Conservation (phyloP, 2,329 filamentous ascomycete genomes). For the Westerdykella aurantiaca region DNA sequence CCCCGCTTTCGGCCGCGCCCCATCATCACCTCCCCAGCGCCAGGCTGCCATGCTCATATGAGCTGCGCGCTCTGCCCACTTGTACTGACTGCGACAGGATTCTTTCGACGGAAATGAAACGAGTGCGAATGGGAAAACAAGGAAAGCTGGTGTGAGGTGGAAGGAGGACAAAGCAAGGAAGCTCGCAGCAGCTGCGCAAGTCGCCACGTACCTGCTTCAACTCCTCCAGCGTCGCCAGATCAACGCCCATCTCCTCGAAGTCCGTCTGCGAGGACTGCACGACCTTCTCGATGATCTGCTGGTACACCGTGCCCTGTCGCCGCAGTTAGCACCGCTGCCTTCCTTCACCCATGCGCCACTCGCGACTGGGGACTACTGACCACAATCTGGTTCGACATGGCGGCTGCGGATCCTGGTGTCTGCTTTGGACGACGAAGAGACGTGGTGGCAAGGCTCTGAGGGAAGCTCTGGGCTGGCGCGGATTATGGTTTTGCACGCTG, state of each 20-base stretch:
- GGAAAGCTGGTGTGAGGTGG: slow-evolving; percentile 3
- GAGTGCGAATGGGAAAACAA: slow-evolving; percentile 3
- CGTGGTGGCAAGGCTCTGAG: no score
- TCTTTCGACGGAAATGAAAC: slow-evolving; percentile 7
- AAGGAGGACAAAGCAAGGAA: slow-evolving; percentile 6
- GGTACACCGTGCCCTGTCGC: slow-evolving; percentile 66
- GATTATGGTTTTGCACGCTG: no score
- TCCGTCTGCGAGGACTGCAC: slow-evolving; percentile 68
- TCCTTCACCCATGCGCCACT: slow-evolving; percentile 9
- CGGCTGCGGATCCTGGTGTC: slow-evolving; percentile 5
- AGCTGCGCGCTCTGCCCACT: slow-evolving; percentile 11
- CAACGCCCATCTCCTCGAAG: slow-evolving; percentile 94
- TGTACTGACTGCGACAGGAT: slow-evolving; percentile 1
- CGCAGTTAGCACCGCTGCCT: slow-evolving; percentile 23
- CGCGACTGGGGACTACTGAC: slow-evolving; percentile 27
- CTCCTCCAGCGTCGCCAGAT: slow-evolving; percentile 78
- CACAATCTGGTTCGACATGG: slow-evolving; percentile 37
- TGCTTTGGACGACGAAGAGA: neutral
- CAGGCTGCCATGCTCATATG: slow-evolving; percentile 18
- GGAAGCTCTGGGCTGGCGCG: no score
- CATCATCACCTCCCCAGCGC: slow-evolving; percentile 16
- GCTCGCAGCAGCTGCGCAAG: slow-evolving; percentile 5
- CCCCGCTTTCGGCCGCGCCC: slow-evolving; percentile 40
- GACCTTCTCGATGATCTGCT: slow-evolving; percentile 79
- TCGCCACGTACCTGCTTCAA: slow-evolving; percentile 69